These are phyloP conservation scores for Hondaea fermentalgiana DNA, from an alignment of 108 stramenopile genomes.

Conservation along the genomic window DNA sequence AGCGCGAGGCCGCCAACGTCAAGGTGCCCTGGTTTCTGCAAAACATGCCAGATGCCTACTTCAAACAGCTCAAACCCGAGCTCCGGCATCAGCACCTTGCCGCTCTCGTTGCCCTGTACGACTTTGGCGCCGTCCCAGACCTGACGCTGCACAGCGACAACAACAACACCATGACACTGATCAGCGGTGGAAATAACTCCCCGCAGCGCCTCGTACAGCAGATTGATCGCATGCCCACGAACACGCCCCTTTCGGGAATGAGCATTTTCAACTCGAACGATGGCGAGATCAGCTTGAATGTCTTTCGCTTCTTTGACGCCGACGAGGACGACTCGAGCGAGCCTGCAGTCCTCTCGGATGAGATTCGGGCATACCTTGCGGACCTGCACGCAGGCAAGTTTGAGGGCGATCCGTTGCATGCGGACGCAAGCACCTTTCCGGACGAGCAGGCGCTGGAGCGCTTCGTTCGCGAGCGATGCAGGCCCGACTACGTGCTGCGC, in stretches of 20 bases:
- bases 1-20: not conserved
- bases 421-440: slow-evolving; percentile 30
- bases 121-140: slow-evolving; percentile 52
- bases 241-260: slow-evolving; percentile 55
- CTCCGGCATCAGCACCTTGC: slow-evolving; percentile 90
- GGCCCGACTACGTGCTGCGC: not conserved
- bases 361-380: slow-evolving; percentile 57
- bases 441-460: slow-evolving; percentile 12
- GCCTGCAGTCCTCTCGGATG: slow-evolving; percentile 24
- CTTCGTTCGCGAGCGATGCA: not conserved
- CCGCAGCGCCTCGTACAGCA: slow-evolving; percentile 65
- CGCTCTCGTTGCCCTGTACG: slow-evolving; percentile 77
- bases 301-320: slow-evolving; percentile 61
- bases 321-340: slow-evolving; percentile 39
- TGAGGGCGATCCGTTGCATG: slow-evolving; percentile 37
- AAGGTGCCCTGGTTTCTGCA: slow-evolving; percentile 87
- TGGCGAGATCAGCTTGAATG: slow-evolving; percentile 72
- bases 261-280: slow-evolving; percentile 78
- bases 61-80: slow-evolving; percentile 75
- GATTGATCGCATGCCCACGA: slow-evolving; percentile 64
- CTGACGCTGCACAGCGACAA: not conserved
- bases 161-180: slow-evolving; percentile 53
- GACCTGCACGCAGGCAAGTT: slow-evolving; percentile 46
- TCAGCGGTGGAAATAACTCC: slow-evolving; percentile 70
- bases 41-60: slow-evolving; percentile 78